phyloP scores from a whole-genome alignment of 2,329 filamentous ascomycete genomes.

The Cordyceps javanica region DNA sequence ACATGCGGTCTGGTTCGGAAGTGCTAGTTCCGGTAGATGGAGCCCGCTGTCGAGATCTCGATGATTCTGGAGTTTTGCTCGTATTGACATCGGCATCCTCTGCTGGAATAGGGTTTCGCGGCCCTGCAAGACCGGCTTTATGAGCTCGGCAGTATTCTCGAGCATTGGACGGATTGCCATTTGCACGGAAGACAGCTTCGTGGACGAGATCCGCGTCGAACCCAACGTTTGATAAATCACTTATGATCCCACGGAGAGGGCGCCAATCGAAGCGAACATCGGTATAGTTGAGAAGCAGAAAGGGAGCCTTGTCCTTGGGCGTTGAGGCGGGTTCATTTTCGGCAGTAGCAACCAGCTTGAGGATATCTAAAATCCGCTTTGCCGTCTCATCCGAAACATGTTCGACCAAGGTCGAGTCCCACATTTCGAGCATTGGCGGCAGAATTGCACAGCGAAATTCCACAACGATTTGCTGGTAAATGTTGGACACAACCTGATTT shows the following conservation, averaged over 20 bases:
- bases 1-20: conserved; percentile 33
- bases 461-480: conserved; percentile 70
- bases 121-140: conserved; percentile 48
- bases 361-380: conserved; percentile 73
- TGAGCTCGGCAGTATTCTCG: conserved; percentile 71
- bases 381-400: conserved; percentile 72
- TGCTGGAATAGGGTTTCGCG: conserved; percentile 61
- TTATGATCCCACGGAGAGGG: conserved; percentile 23
- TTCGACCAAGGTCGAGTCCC: conserved; percentile 80
- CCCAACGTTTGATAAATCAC: conserved; percentile 26
- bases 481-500: conserved; percentile 32
- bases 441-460: conserved; percentile 78
- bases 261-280: conserved; percentile 43
- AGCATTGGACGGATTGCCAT: conserved; percentile 55
- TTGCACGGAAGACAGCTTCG: conserved; percentile 79
- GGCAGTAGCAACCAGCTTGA: conserved; percentile 71
- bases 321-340: conserved; percentile 66
- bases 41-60: conserved; percentile 20
- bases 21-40: conserved; percentile 18
- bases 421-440: conserved; percentile 69
- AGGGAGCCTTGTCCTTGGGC: conserved; percentile 47
- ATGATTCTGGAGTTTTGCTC: conserved; percentile 27
- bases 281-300: conserved; percentile 38
- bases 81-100: conserved; percentile 53
- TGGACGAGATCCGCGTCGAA: conserved; percentile 56